phyloP scores from a whole-genome alignment of 345 rosid species.

The Pistacia integerrima region DNA sequence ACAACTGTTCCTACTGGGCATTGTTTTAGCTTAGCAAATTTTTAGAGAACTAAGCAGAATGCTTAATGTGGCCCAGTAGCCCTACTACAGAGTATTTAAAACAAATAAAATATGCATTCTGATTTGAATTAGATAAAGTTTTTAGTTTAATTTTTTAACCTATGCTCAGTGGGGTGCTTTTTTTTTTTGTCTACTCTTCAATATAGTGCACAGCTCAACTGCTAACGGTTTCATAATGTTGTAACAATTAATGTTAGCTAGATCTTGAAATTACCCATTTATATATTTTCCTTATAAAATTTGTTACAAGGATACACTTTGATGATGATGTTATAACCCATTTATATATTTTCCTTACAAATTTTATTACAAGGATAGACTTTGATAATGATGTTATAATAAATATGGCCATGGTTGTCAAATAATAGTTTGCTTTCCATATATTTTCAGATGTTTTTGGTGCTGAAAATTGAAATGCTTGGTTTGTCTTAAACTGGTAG shows the following conservation, averaged over 20 bases:
- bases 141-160: background rate
- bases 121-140: background rate
- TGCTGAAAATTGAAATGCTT: background rate
- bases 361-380: background rate
- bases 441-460: background rate
- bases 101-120: too few species aligned
- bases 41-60: too few species aligned
- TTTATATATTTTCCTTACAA: background rate
- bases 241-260: too few species aligned
- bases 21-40: too few species aligned
- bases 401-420: background rate
- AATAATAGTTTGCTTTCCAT: background rate
- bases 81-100: too few species aligned
- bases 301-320: background rate
- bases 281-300: conserved; percentile 6
- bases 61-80: too few species aligned
- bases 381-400: background rate
- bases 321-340: background rate
- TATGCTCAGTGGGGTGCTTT: background rate
- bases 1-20: too few species aligned
- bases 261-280: too few species aligned
- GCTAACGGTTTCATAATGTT: background rate
- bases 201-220: background rate
- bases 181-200: background rate
- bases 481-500: background rate